Conservation (phyloP, 73 alveolate species). For the Diophrys appendiculata region DNA sequence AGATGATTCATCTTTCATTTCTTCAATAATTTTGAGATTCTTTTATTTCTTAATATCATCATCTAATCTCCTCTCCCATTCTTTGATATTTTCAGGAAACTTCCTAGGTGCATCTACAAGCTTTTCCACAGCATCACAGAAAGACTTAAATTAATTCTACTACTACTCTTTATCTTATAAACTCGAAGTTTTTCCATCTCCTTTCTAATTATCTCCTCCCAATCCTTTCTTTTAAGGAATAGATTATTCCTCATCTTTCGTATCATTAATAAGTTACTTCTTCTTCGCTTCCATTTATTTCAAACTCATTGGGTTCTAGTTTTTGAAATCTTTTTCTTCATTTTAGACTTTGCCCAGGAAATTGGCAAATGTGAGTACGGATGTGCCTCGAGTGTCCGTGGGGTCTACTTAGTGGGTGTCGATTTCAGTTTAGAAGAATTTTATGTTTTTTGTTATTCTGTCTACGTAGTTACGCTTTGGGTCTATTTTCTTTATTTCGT, state of each 20-base stretch:
- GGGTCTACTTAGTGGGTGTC: background rate
- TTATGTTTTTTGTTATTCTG: background rate
- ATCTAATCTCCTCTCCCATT: slow-evolving; percentile 11
- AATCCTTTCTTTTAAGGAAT: background rate
- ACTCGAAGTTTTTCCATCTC: no score
- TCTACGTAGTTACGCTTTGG: background rate
- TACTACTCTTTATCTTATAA: background rate
- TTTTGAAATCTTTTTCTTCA: background rate
- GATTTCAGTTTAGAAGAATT: background rate
- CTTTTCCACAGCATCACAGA: slow-evolving; percentile 1
- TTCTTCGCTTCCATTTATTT: slow-evolving; percentile 28
- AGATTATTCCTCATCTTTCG: slow-evolving; percentile 1
- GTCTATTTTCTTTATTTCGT: slow-evolving; percentile 1
- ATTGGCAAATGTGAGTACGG: background rate
- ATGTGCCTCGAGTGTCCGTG: background rate
- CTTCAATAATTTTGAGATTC: background rate
- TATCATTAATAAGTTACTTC: background rate
- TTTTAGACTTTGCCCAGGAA: background rate
- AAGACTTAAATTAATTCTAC: slow-evolving; percentile 3
- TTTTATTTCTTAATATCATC: slow-evolving; percentile 1
- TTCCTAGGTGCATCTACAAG: slow-evolving; percentile 13
- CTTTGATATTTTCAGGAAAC: slow-evolving; percentile 4
- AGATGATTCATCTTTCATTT: background rate
- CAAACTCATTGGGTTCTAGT: slow-evolving; percentile 5
- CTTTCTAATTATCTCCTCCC: background rate